These are phyloP conservation scores for Pestalotiopsis sp. DNA, from an alignment of 2,329 filamentous ascomycete species.

Conservation along the genomic window DNA sequence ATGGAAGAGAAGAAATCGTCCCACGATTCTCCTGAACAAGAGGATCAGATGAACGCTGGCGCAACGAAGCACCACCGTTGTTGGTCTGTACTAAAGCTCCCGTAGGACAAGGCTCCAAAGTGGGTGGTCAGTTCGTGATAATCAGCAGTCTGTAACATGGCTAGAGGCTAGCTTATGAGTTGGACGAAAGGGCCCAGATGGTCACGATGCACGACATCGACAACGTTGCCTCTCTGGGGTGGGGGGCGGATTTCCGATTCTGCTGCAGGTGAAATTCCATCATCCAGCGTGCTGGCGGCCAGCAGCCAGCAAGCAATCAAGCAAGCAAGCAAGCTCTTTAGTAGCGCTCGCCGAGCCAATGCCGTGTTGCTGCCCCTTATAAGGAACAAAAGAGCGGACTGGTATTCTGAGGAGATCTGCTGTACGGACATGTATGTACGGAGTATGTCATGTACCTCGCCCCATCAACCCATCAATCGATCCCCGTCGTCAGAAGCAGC, in stretches of 20 bases:
- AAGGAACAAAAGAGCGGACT: not conserved
- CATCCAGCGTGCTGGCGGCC: not conserved
- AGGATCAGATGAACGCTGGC: not conserved
- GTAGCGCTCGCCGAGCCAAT: not conserved
- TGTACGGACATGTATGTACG: too few relatives aligned
- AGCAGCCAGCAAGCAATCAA: not conserved
- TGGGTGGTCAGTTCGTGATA: not conserved
- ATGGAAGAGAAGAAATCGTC: not conserved
- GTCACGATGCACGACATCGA: conserved; percentile 9
- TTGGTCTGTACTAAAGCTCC: not conserved
- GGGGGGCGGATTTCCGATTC: not conserved
- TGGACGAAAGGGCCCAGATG: not conserved
- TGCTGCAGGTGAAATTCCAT: not conserved
- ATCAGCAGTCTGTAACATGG: too few relatives aligned
- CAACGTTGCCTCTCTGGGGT: conserved; percentile 1
- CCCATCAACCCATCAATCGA: not conserved
- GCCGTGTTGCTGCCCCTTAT: not conserved
- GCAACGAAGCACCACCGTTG: not conserved
- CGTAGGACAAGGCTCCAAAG: not conserved
- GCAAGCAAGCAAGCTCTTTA: not conserved
- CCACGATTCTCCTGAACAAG: not conserved
- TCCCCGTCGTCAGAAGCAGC: conserved; percentile 8
- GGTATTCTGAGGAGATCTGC: too few relatives aligned
- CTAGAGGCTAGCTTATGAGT: not conserved
- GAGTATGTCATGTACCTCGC: not conserved